Conservation (phyloP, 2,329 filamentous ascomycete species). For the Trichoderma oligosporum region DNA sequence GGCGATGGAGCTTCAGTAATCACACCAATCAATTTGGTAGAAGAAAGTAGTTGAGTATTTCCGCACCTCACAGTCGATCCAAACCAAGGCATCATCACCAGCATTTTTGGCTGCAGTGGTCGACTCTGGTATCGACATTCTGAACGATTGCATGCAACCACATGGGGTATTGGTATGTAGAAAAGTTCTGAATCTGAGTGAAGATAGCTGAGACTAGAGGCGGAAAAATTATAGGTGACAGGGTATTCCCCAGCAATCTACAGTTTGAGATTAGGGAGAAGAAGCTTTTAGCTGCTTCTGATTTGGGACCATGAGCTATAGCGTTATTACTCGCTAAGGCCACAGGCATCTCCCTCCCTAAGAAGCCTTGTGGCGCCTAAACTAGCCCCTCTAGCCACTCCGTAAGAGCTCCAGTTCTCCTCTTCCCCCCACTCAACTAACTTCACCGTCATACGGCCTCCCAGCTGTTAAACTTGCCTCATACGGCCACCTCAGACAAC, state of each 20-base stretch:
- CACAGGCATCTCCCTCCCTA: no score
- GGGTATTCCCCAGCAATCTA: neutral
- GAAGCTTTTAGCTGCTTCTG: no score
- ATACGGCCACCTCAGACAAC: neutral
- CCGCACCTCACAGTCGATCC: slow-evolving; percentile 70
- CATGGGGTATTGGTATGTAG: neutral
- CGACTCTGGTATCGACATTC: neutral
- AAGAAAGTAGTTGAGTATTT: neutral
- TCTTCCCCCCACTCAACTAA: neutral
- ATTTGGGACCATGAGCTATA: no score
- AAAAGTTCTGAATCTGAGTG: no score
- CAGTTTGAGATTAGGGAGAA: neutral
- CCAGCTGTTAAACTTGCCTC: neutral
- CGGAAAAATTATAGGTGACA: neutral
- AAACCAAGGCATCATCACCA: slow-evolving; percentile 69
- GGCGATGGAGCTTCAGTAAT: neutral
- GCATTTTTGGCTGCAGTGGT: no score
- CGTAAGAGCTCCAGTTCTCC: neutral
- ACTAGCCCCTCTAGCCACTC: neutral
- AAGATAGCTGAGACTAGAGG: neutral
- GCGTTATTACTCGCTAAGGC: no score
- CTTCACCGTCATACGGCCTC: neutral
- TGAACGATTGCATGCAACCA: slow-evolving; percentile 7
- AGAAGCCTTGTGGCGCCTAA: neutral
- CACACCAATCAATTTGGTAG: neutral